A percentile compares a stretch with the other conserved stretches of the same genome.
phyloP scores from a whole-genome alignment of 768 basidiomycete genomes.

The Lanmaoa rubissima region DNA sequence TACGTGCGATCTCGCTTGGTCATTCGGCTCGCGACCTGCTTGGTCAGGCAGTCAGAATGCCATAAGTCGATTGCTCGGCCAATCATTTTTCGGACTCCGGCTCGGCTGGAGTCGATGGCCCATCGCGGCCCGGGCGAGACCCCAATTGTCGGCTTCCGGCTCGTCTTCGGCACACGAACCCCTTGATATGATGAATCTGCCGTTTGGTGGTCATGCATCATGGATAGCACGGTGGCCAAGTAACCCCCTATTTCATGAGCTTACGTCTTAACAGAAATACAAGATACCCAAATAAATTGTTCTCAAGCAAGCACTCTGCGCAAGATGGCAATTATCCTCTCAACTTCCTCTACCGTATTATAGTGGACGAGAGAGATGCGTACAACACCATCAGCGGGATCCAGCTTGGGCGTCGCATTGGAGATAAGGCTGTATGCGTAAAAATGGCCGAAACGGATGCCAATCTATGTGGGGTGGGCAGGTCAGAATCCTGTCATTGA shows the following conservation, averaged over 20 bases:
- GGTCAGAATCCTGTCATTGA: background rate
- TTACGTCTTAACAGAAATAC: background rate
- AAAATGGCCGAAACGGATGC: constrained; percentile 77
- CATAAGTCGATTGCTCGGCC: too few species aligned
- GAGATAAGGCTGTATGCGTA: constrained; percentile 68
- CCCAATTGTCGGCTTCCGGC: too few species aligned
- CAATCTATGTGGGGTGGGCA: constrained; percentile 45
- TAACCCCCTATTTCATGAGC: background rate
- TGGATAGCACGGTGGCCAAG: background rate
- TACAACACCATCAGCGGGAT: constrained; percentile 64
- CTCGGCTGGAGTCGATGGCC: too few species aligned
- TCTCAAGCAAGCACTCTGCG: constrained; percentile 44
- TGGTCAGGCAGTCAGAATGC: too few species aligned
- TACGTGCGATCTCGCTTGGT: background rate
- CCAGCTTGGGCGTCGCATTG: constrained; percentile 52
- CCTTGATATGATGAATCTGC: too few species aligned
- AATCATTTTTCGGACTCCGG: too few species aligned
- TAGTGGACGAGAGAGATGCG: constrained; percentile 79
- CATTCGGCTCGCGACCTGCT: too few species aligned
- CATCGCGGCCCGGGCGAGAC: too few species aligned
- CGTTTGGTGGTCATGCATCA: too few species aligned
- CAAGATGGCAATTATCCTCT: constrained; percentile 54
- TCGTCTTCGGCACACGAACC: too few species aligned
- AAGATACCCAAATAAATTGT: background rate
- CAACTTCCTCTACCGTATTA: constrained; percentile 71